Evolutionary conservation across 2,329 filamentous ascomycete species (phyloP).

Genomic region (Ustulina deusta): DNA sequence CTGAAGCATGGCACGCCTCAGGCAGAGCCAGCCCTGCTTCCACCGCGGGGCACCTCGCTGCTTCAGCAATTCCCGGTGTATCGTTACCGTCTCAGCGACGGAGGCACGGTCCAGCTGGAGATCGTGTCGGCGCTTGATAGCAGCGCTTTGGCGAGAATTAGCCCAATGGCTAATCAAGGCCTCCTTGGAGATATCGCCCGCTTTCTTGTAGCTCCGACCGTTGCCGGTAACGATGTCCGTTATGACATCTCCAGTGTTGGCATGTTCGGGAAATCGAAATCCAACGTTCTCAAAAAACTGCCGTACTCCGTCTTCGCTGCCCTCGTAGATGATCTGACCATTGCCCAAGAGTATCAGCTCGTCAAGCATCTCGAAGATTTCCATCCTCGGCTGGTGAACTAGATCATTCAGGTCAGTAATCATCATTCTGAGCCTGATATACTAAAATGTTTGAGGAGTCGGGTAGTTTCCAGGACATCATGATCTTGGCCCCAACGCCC

Average conservation of each 20-base stretch:
- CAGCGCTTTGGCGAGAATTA: slow-evolving; percentile 46
- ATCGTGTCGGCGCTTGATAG: slow-evolving; percentile 43
- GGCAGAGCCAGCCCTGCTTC: slow-evolving; percentile 65
- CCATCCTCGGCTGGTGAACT: slow-evolving; percentile 68
- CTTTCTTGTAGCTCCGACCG: slow-evolving; percentile 62
- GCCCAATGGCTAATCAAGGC: slow-evolving; percentile 63
- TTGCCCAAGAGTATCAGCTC: slow-evolving; percentile 66
- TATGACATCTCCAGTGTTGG: slow-evolving; percentile 68
- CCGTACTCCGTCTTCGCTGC: slow-evolving; percentile 57
- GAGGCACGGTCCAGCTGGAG: slow-evolving; percentile 51
- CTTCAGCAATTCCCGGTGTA: slow-evolving; percentile 60
- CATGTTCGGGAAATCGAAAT: slow-evolving; percentile 62
- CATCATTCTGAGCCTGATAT: too few relatives aligned
- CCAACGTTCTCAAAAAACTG: slow-evolving; percentile 65
- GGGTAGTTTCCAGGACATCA: background rate
- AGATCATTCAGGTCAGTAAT: slow-evolving; percentile 1
- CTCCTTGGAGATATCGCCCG: slow-evolving; percentile 61
- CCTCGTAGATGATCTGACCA: slow-evolving; percentile 68
- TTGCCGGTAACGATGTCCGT: slow-evolving; percentile 73
- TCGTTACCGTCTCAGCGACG: slow-evolving; percentile 53
- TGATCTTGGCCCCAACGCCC: background rate
- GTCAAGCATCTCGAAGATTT: slow-evolving; percentile 70
- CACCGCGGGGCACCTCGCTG: slow-evolving; percentile 62
- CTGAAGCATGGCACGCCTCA: slow-evolving; percentile 65
- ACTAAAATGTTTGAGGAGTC: background rate